Evolutionary conservation across 805 yeast species (phyloP), one percentile per base, ranked within the genome.

Genomic region (Tetrapisispora fleetii): DNA sequence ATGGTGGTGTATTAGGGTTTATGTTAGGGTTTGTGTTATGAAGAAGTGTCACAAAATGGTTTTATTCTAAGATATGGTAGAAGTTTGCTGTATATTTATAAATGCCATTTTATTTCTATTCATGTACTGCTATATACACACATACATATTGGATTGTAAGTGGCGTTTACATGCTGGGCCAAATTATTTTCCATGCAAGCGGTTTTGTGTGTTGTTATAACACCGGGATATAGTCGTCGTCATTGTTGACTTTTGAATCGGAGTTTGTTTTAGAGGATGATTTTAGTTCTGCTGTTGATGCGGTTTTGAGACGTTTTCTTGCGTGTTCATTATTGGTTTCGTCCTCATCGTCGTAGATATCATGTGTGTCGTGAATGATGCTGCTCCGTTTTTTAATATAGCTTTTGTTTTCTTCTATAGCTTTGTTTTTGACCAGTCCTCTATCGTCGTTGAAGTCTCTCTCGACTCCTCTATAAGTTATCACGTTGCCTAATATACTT

Each of bases 381-480:
- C 58, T 53, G 17, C 59, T 54, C 24, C 58, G 53, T 41, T 54
- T 65, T 46, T 49, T 53, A 40, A 57, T 61, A 44, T 58, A 63
- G 3, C 48, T 54, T 50, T 67, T 68, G 49, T 62, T 66, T 37
- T 65, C 68, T 16, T 55, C 52, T 43, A 68, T 58, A 4, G 91
- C 90, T 48, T 78, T 76, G 62, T 85, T 85, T 4, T 67, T 64
- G 1, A 83, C 85, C 48, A 76, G 66, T 38, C 67, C 69, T 62
- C 95, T 74, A 48, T 85, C 93, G 65, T 86, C 95, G 43, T 77
- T 78, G 60, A 85, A 85, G 58, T 84, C 88, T 63, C 96, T 72
- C 54, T 74, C 79, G 52, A 78, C 78, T 10, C 95, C 95, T 53
- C 76, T 77, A 60, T 80, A 83, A 56, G 78, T 81, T 52, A 87